phyloP scores from a whole-genome alignment of 2,329 filamentous ascomycete species.

The Venturia asperata region DNA sequence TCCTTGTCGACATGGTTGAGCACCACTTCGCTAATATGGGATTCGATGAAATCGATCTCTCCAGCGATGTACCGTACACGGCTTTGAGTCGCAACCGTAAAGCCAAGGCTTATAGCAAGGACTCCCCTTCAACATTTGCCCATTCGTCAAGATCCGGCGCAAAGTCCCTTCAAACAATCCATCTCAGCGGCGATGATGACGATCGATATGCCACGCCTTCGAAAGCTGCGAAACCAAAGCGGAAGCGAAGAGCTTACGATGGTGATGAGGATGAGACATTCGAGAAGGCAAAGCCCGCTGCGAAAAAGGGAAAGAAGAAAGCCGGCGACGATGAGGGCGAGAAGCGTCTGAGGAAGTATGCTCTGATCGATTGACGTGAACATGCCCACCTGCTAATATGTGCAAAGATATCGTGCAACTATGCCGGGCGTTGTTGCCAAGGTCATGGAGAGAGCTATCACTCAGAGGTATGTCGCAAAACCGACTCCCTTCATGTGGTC shows the following conservation, averaged over 20 bases:
- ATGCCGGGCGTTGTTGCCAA: slow-evolving; percentile 42
- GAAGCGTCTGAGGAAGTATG: slow-evolving; percentile 28
- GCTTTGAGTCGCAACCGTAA: neutral
- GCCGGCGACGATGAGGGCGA: slow-evolving; percentile 23
- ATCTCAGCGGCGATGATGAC: slow-evolving; percentile 14
- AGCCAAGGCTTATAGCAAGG: neutral
- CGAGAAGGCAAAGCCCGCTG: neutral
- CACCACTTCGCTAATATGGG: neutral
- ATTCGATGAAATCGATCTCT: slow-evolving; percentile 8
- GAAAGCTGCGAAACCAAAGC: neutral
- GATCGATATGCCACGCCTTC: neutral
- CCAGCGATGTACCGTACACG: neutral
- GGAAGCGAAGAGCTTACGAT: neutral
- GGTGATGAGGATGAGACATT: neutral
- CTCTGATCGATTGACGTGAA: slow-evolving; percentile 1
- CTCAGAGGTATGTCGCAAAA: slow-evolving; percentile 34
- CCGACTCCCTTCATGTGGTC: no score
- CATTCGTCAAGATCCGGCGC: neutral
- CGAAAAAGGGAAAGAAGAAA: slow-evolving; percentile 15
- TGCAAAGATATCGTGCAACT: slow-evolving; percentile 28
- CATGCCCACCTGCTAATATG: slow-evolving; percentile 17
- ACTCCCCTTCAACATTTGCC: neutral
- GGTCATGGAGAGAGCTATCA: slow-evolving; percentile 43
- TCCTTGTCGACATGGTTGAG: no score
- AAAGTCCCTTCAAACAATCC: neutral